These are phyloP conservation scores for Candida pseudocylindracea DNA, from an alignment of 1,139 yeast species.

Conservation along the genomic window DNA sequence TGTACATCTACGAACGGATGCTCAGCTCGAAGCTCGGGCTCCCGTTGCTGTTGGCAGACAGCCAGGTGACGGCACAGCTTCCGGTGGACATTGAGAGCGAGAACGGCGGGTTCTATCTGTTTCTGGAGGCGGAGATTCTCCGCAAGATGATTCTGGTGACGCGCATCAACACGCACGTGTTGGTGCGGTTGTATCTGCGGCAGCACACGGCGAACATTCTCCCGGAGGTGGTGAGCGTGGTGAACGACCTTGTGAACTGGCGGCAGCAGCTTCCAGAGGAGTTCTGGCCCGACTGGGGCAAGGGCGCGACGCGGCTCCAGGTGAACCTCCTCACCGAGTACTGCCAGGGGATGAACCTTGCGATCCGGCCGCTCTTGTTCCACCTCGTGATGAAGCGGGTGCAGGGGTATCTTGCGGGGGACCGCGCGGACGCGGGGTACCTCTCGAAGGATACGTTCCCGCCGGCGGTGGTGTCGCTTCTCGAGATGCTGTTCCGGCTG, in stretches of 20 bases:
- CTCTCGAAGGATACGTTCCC: slow-evolving; percentile 33
- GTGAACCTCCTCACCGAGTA: slow-evolving; percentile 73
- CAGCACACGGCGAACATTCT: slow-evolving; percentile 56
- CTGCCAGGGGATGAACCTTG: slow-evolving; percentile 66
- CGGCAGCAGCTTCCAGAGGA: slow-evolving; percentile 34
- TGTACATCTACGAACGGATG: slow-evolving; percentile 76
- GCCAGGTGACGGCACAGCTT: slow-evolving; percentile 52
- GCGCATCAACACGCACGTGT: slow-evolving; percentile 54
- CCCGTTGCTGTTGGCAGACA: slow-evolving; percentile 60
- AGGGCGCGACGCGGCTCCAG: slow-evolving; percentile 41
- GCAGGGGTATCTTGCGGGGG: slow-evolving; percentile 25
- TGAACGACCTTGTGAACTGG: slow-evolving; percentile 62
- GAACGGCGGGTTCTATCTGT: slow-evolving; percentile 34
- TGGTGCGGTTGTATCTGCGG: slow-evolving; percentile 51
- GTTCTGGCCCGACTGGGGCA: slow-evolving; percentile 11
- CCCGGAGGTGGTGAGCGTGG: slow-evolving; percentile 19
- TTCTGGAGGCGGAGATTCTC: slow-evolving; percentile 65
- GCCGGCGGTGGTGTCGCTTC: slow-evolving; percentile 37
- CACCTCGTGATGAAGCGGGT: slow-evolving; percentile 57
- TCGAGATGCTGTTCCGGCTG: slow-evolving; percentile 70
- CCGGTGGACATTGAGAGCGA: slow-evolving; percentile 30
- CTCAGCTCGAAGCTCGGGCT: slow-evolving; percentile 69
- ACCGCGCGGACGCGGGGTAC: too few species aligned
- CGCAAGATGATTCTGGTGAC: slow-evolving; percentile 65
- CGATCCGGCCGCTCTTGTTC: slow-evolving; percentile 59